Conservation (phyloP, 73 alveolate genomes). For the Blepharisma stoltei region DNA sequence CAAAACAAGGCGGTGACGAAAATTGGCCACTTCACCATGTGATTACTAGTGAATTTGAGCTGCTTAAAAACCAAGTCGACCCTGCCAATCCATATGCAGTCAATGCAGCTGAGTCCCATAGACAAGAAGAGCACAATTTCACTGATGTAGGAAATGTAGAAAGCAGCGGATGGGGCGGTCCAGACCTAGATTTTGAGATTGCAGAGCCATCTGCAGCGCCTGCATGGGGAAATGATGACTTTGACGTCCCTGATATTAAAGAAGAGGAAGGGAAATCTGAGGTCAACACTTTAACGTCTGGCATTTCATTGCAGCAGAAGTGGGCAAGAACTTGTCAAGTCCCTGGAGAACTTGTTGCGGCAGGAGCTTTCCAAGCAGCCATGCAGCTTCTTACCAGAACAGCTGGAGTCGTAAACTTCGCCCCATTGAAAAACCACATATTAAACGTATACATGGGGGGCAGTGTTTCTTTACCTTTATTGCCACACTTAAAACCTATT, state of each 20-base stretch:
- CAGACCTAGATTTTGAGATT: slow-evolving; percentile 19
- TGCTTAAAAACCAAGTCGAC: background rate
- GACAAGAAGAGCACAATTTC: slow-evolving; percentile 14
- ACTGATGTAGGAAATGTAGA: slow-evolving; percentile 12
- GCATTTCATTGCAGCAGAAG: background rate
- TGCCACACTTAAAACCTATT: background rate
- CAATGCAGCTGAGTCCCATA: background rate
- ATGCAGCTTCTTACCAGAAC: slow-evolving; percentile 6
- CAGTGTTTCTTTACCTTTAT: slow-evolving; percentile 26
- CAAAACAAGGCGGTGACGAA: background rate
- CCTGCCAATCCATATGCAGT: slow-evolving; percentile 25
- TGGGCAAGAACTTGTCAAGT: slow-evolving; percentile 9
- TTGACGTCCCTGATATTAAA: slow-evolving; percentile 28
- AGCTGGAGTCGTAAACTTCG: slow-evolving; percentile 23
- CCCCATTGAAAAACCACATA: background rate
- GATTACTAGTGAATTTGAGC: slow-evolving; percentile 15
- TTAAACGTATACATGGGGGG: slow-evolving; percentile 25
- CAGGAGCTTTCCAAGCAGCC: slow-evolving; percentile 28
- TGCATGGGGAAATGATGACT: slow-evolving; percentile 23
- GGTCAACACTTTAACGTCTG: slow-evolving; percentile 1
- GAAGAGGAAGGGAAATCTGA: background rate
- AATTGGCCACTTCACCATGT: slow-evolving; percentile 27
- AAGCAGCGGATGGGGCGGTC: slow-evolving; percentile 17
- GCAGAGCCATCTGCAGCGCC: background rate
- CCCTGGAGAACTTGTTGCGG: slow-evolving; percentile 35